phyloP scores from a whole-genome alignment of 148 eudicot species.

The Pouteria glomerata region DNA sequence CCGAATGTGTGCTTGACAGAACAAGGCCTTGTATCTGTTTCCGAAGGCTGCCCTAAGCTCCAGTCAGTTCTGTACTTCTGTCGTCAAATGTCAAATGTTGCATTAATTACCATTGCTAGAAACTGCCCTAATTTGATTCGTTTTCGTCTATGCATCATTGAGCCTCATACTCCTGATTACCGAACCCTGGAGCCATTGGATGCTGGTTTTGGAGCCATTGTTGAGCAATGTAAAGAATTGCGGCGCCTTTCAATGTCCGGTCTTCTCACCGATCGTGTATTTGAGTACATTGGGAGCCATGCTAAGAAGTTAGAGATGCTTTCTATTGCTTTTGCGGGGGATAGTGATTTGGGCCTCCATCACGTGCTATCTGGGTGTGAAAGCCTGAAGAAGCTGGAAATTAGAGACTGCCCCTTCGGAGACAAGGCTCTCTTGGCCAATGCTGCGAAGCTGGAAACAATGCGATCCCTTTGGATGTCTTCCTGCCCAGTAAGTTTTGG shows the following conservation, averaged over 20 bases:
- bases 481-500: conserved; percentile 74
- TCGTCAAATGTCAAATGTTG: conserved; percentile 85
- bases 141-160: conserved; percentile 78
- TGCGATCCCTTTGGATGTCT: conserved; percentile 99
- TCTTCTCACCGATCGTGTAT: conserved; percentile 75
- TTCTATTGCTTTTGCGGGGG: conserved; percentile 84
- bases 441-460: conserved; percentile 82
- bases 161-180: conserved; percentile 75
- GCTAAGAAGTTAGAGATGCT: conserved; percentile 91
- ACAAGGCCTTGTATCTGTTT: conserved; percentile 76
- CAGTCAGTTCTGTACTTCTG: conserved; percentile 83
- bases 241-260: conserved; percentile 83
- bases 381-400: conserved; percentile 67
- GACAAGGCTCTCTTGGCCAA: conserved; percentile 71
- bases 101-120: conserved; percentile 59
- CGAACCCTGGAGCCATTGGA: conserved; percentile 77
- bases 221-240: conserved; percentile 63
- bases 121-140: conserved; percentile 68
- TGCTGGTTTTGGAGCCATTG: conserved; percentile 83
- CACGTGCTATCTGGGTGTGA: conserved; percentile 78
- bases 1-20: conserved; percentile 77
- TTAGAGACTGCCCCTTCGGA: conserved; percentile 92
- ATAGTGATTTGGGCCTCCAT: conserved; percentile 76
- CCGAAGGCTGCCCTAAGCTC: conserved; percentile 84
- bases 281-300: conserved; percentile 68